A percentile compares a stretch with the other conserved stretches of the same genome.
These are phyloP conservation scores for Colletotrichum neosansevieriae DNA, from an alignment of 2,329 filamentous ascomycete species.

Conservation along the genomic window DNA sequence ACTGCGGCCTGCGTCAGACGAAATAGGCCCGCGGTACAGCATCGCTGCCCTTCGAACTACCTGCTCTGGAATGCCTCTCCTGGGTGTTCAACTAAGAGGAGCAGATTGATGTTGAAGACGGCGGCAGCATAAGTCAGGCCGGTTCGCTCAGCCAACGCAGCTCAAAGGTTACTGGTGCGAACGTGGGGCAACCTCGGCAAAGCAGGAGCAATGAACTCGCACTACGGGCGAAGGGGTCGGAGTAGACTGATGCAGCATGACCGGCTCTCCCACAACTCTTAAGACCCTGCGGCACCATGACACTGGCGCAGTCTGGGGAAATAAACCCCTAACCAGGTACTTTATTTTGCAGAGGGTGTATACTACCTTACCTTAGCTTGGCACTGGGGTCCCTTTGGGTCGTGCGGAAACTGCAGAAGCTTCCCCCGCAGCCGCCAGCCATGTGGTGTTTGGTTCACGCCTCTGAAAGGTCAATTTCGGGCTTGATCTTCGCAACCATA, in stretches of 20 bases:
- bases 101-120: too few relatives aligned
- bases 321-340: too few relatives aligned
- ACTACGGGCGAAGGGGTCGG: slow-evolving; percentile 10
- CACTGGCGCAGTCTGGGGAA: slow-evolving; percentile 30
- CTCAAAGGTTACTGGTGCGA: too few relatives aligned
- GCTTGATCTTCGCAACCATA: slow-evolving; percentile 14
- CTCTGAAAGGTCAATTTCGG: background rate
- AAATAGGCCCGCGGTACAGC: background rate
- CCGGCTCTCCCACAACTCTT: background rate
- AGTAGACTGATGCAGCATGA: background rate
- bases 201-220: background rate
- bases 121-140: too few relatives aligned
- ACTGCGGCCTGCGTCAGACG: slow-evolving; percentile 24
- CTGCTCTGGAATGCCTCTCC: too few relatives aligned
- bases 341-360: too few relatives aligned
- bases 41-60: too few relatives aligned
- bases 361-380: too few relatives aligned
- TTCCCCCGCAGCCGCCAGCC: background rate
- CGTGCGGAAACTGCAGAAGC: too few relatives aligned
- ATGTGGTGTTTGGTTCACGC: slow-evolving; percentile 28
- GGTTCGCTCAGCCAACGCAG: too few relatives aligned
- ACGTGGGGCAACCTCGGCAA: too few relatives aligned
- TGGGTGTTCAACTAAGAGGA: background rate
- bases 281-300: background rate
- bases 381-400: too few relatives aligned